Evolutionary conservation across 176 grass and related monocot species (phyloP).

Genomic region (Coix lacrymajobi): DNA sequence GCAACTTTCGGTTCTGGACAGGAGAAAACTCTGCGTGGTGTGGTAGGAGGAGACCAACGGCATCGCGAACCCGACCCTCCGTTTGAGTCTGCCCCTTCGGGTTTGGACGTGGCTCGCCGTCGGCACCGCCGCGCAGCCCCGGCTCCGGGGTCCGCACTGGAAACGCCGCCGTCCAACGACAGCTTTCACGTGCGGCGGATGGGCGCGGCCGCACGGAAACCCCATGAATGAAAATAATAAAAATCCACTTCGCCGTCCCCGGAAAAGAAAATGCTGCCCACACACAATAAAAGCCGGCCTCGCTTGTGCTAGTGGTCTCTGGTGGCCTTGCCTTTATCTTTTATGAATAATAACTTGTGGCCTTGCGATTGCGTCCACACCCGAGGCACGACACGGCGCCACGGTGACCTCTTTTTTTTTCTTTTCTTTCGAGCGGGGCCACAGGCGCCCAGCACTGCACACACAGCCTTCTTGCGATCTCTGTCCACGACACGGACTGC

Average conservation of each 20-base stretch:
- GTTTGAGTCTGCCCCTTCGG: too few species aligned
- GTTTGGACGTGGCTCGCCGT: too few species aligned
- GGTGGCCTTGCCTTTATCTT: too few species aligned
- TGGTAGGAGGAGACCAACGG: too few species aligned
- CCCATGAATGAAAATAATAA: too few species aligned
- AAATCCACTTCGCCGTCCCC: background rate
- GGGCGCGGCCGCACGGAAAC: background rate
- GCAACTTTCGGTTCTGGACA: too few species aligned
- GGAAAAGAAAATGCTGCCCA: background rate
- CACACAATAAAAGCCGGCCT: background rate
- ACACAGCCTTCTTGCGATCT: background rate
- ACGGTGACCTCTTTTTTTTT: background rate
- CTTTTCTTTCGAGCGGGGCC: background rate
- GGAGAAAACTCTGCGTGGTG: too few species aligned
- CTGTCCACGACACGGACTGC: background rate
- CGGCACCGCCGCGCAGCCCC: too few species aligned
- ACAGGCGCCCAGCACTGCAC: background rate
- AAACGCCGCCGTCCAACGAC: background rate
- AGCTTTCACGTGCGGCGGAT: background rate
- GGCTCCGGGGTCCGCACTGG: too few species aligned
- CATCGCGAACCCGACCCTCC: too few species aligned
- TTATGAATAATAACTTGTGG: background rate
- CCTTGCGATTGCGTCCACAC: background rate
- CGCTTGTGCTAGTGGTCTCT: background rate
- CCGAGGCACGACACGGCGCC: background rate